These are phyloP conservation scores for Cyanidioschyzon merolae DNA, from an alignment of 23 red algal species.

Conservation along the genomic window DNA sequence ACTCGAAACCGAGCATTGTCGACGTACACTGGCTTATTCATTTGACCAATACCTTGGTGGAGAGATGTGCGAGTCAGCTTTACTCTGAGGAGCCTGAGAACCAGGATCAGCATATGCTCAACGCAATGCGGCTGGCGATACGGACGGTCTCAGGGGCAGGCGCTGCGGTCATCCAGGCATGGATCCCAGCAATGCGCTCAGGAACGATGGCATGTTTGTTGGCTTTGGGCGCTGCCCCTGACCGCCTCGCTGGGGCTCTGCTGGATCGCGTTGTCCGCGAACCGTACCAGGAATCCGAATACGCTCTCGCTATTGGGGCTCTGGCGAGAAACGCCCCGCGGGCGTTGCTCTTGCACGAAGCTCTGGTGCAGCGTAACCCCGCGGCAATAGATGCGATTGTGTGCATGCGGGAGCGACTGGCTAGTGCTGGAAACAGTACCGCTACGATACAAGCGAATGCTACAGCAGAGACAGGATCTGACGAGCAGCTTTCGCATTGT, in stretches of 20 bases:
- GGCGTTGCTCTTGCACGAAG: neutral
- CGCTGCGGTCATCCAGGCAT: neutral
- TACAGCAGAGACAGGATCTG: neutral
- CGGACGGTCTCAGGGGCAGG: neutral
- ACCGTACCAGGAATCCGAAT: neutral
- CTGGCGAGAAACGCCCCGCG: neutral
- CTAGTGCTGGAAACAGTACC: neutral
- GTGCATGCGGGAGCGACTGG: neutral
- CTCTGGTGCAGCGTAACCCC: constrained; percentile 3
- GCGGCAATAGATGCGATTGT: neutral
- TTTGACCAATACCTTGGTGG: neutral
- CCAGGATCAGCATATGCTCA: neutral
- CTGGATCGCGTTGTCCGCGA: neutral
- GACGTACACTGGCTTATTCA: neutral
- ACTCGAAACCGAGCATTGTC: neutral
- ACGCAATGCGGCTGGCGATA: neutral
- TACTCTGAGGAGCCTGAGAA: neutral
- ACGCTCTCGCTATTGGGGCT: neutral
- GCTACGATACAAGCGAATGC: neutral
- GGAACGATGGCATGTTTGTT: constrained; percentile 4
- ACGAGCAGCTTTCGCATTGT: neutral
- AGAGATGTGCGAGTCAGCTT: neutral
- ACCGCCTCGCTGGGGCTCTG: neutral
- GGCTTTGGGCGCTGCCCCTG: neutral
- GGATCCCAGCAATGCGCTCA: neutral